A percentile compares a stretch with the other conserved stretches of the same genome.
Evolutionary conservation across 441 rosid species (phyloP).

Genomic region (Pelargonium cotyledonis): DNA sequence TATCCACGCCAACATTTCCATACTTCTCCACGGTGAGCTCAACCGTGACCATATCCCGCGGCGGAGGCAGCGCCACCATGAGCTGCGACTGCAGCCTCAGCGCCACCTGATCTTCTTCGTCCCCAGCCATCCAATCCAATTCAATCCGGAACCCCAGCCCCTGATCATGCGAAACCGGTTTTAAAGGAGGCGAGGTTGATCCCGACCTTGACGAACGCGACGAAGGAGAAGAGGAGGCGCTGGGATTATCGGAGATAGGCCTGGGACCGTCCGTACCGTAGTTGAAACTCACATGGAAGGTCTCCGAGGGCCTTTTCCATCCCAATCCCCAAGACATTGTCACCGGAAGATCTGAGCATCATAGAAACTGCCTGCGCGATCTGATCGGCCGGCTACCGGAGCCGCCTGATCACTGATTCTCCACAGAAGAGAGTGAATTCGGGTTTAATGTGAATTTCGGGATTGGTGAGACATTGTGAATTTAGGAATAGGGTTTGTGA

Average conservation of each 20-base stretch:
- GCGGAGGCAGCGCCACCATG: slow-evolving; percentile 86
- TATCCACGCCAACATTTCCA: slow-evolving; percentile 43
- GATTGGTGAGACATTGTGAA: background rate
- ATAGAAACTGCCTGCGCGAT: background rate
- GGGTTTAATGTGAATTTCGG: background rate
- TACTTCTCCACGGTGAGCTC: slow-evolving; percentile 30
- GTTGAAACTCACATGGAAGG: slow-evolving; percentile 56
- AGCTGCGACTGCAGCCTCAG: slow-evolving; percentile 77
- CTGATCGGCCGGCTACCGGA: background rate
- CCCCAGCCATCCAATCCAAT: slow-evolving; percentile 82
- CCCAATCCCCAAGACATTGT: slow-evolving; percentile 54
- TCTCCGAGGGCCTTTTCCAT: slow-evolving; percentile 85
- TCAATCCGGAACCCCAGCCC: slow-evolving; percentile 66
- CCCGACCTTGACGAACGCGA: background rate
- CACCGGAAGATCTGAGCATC: background rate
- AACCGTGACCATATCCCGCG: slow-evolving; percentile 67
- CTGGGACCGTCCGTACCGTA: slow-evolving; percentile 67
- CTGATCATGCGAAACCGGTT: slow-evolving; percentile 36
- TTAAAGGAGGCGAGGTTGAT: background rate
- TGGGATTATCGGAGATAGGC: slow-evolving; percentile 32
- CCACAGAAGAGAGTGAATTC: background rate
- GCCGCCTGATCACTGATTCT: background rate
- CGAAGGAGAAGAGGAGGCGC: slow-evolving; percentile 30
- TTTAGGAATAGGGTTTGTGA: no score
- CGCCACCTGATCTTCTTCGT: slow-evolving; percentile 90